Evolutionary conservation across 179 eudicot genomes (phyloP), one percentile per base, ranked within the genome.

Genomic region (Vitellaria paradoxa): DNA sequence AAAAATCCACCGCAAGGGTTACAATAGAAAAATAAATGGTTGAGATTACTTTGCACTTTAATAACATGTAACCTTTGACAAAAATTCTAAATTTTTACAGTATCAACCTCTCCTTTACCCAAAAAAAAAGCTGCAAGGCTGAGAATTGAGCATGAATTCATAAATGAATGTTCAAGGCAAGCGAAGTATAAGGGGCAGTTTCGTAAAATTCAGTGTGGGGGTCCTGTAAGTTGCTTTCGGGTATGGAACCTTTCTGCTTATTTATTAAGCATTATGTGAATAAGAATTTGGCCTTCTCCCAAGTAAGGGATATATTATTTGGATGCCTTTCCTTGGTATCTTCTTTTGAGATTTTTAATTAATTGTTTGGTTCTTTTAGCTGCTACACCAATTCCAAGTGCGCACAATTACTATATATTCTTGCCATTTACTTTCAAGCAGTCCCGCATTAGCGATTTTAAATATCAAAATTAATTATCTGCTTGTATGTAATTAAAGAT

Each of bases 141-240:
- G 46, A 65, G 62, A 42, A 45, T 50, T 70, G 73, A 65, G 76
- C 73, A 50, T 70, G 24, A 37, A 77, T 12, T 72, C 73, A 6
- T 17, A 75, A 17, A 47, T 53, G 11, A 50, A 23, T 7, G 78
- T 47, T 18, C 14, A 24, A 78, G 72, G 79, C 83, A n/a, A 78
- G 81, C 52, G 73, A 82, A 59, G 76, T 14, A 69, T 64, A 30
- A 76, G 9, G 26, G 77, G 78, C 56, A 70, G 17, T 70, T 52
- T 50, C 14, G 82, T 81, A 52, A 65, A 49, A 50, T 26, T n/a
- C n/a, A 47, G 7, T 6, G 68, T 40, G 62, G 79, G 56, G 37
- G 37, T 30, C 37, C 37, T 30, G 1, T 30, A 30, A 30, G 65
- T 40, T 3, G 12, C 53, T 30, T 66, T 62, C 23, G 60, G 61